phyloP scores from a whole-genome alignment of 129 eudicot genomes.

The Flaveria brownii region DNA sequence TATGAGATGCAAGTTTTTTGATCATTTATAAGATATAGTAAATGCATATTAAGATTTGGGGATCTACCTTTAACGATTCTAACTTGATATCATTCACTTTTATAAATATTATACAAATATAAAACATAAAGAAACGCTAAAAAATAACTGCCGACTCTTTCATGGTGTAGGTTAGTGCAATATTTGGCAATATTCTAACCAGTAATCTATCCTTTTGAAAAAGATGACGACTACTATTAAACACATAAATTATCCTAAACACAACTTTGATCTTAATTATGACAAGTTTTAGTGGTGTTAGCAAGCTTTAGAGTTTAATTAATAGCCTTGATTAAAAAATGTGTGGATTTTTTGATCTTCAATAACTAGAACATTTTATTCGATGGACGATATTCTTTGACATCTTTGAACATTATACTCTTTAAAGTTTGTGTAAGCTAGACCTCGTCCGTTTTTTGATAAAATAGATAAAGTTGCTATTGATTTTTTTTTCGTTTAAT shows the following conservation, averaged over 20 bases:
- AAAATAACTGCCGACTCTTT: neutral
- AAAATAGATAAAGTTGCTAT: neutral
- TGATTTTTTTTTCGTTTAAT: neutral
- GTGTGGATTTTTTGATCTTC: neutral
- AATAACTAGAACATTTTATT: neutral
- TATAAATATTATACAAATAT: neutral
- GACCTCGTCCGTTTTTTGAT: neutral
- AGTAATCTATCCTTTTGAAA: neutral
- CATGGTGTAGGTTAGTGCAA: neutral
- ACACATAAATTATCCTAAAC: neutral
- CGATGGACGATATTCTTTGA: neutral
- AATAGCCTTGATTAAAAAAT: neutral
- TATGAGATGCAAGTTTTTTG: no score
- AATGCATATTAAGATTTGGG: neutral
- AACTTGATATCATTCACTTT: neutral
- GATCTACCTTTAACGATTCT: neutral
- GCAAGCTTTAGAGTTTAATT: neutral
- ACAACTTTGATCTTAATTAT: neutral
- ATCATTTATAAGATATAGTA: neutral
- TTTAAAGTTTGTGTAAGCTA: neutral
- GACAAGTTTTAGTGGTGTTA: constrained; percentile 2
- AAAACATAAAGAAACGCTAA: neutral
- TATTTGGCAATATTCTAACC: neutral
- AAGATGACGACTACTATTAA: neutral
- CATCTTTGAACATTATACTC: neutral